Base-by-base conservation (phyloP, 2,329 filamentous ascomycete genomes). In the Apiospora koreana region DNA sequence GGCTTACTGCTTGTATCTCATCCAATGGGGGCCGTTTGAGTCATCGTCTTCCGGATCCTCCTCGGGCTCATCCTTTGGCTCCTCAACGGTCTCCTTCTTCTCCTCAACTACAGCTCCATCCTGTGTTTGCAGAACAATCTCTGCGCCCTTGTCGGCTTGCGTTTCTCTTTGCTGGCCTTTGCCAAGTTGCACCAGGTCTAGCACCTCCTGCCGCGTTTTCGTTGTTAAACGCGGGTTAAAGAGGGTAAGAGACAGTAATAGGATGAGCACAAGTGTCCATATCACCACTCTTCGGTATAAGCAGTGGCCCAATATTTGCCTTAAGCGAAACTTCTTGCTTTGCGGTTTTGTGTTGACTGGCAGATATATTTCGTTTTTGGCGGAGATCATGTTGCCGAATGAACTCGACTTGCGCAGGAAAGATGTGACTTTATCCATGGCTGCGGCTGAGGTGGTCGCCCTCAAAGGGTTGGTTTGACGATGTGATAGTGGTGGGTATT, bases 211-310 rank as follows among this genome's bases (percentile, higher is more conserved):
- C 35, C 72, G 73, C 23, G 76, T 75, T 50, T 70, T 70, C 25
- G 73, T 68, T 21, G 73, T 72, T 35, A 77, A 64, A 35, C 72
- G 73, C 41, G 76, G 77, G 42, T 77, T 82, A 71, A 83, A 82
- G 6, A 87, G 74, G 2, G 81, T 74, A 46, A 86, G 58, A 5
- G 79, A 80, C 12, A 86, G 75, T 25, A 88, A 75, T 45, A 81
- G 72, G 65, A 84, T 77, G 67, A 83, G 75, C 18, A 81, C 77
- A n/a, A 84, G 71, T 7, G 80, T 80, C 86, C 87, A 88, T 76
- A 87, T 78, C 58, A 88, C 77, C 25, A 88, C 81, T 69, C 87
- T 82, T 50, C 86, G 83, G 74, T 88, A 88, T 45, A 88, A 79
- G 73, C 83, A 87, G 74, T 87, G 83, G 18, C 86, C 80, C n/a